Evolutionary conservation across 305 asterid genomes (phyloP).

Genomic region (Fraxinus sp.): DNA sequence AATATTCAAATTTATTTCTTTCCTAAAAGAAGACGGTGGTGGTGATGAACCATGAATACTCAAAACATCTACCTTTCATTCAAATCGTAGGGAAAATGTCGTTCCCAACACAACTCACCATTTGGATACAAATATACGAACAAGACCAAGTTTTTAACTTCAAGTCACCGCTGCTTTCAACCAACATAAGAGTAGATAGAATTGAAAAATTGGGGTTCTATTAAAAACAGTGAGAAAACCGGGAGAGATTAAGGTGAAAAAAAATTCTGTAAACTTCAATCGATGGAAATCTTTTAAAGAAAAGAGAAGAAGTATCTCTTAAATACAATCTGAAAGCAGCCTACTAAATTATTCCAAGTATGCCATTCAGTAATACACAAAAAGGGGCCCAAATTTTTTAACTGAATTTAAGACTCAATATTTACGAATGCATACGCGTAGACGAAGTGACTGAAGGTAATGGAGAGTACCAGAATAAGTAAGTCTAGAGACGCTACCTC

Average conservation of each 20-base stretch:
- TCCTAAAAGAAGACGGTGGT: background rate
- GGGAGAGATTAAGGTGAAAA: background rate
- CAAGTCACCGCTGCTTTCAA: background rate
- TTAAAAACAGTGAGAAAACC: background rate
- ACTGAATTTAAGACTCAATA: background rate
- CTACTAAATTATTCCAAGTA: background rate
- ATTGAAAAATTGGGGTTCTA: background rate
- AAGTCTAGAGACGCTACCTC: conserved; percentile 97
- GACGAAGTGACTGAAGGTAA: conserved; percentile 35
- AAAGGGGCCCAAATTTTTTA: background rate
- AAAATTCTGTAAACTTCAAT: background rate
- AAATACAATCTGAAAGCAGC: background rate
- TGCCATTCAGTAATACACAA: background rate
- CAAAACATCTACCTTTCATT: background rate
- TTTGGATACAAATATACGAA: background rate
- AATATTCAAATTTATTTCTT: background rate
- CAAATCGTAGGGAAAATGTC: background rate
- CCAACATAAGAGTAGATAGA: background rate
- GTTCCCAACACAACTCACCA: background rate
- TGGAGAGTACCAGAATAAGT: conserved; percentile 93
- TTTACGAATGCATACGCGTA: background rate
- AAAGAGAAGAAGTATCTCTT: background rate
- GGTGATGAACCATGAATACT: background rate
- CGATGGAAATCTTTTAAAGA: background rate
- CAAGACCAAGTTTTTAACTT: background rate